These are phyloP conservation scores for Datisca glomerata DNA, from an alignment of 306 rosid genomes.

Conservation along the genomic window DNA sequence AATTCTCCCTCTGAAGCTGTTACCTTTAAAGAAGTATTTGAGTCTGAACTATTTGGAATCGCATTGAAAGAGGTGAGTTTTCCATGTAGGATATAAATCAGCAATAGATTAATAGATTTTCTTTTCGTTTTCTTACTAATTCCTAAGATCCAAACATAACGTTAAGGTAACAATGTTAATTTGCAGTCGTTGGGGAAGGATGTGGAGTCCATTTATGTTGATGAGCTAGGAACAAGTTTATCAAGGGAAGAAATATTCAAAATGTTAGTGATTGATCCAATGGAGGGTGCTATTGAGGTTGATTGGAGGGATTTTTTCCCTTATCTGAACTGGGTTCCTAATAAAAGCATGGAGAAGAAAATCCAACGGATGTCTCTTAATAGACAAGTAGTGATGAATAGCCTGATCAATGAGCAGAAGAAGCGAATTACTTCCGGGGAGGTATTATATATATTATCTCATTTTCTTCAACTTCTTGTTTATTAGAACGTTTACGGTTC, in stretches of 20 bases:
- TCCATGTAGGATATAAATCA: too few relatives aligned
- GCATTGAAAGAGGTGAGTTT: constrained; percentile 66
- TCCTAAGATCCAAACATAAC: not conserved
- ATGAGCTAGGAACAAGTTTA: constrained; percentile 37
- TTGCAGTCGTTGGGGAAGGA: constrained; percentile 60
- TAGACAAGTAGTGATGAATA: constrained; percentile 45
- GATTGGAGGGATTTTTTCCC: constrained; percentile 99
- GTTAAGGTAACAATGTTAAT: not conserved
- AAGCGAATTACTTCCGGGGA: constrained; percentile 62
- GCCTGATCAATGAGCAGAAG: constrained; percentile 50
- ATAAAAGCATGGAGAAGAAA: constrained; percentile 38
- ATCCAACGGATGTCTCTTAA: constrained; percentile 21
- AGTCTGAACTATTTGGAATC: constrained; percentile 53
- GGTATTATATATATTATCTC: constrained; percentile 27
- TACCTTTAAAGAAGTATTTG: constrained; percentile 55
- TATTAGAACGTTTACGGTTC: not conserved
- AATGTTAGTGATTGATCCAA: constrained; percentile 54
- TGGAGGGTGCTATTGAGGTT: constrained; percentile 94
- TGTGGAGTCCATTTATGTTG: constrained; percentile 51
- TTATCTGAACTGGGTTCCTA: constrained; percentile 85
- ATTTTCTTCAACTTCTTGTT: not conserved
- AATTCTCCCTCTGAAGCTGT: constrained; percentile 29
- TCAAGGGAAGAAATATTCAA: constrained; percentile 43
- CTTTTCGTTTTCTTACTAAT: not conserved
- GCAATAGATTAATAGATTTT: not conserved